phyloP scores from a whole-genome alignment of 768 basidiomycete genomes.

The Tricholoma furcatifolium region DNA sequence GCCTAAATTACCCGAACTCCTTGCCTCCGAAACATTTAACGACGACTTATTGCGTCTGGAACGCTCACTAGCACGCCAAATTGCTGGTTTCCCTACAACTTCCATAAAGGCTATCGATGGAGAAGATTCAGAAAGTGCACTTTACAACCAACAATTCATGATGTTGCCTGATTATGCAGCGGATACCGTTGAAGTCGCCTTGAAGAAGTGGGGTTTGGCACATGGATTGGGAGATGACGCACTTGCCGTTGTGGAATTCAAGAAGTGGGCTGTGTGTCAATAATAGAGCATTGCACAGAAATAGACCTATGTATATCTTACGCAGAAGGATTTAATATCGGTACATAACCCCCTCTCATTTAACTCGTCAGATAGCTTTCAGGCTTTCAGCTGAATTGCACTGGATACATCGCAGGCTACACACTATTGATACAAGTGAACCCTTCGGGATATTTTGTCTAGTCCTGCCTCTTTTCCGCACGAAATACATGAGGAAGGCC shows the following conservation, averaged over 20 bases:
- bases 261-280: constrained; percentile 54
- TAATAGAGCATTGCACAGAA: no score
- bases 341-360: no score
- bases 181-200: constrained; percentile 43
- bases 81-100: constrained; percentile 76
- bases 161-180: constrained; percentile 62
- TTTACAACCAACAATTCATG: constrained; percentile 75
- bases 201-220: constrained; percentile 37
- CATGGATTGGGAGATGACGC: constrained; percentile 28
- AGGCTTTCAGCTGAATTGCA: not conserved
- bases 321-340: no score
- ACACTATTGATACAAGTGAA: not conserved
- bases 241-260: constrained; percentile 52
- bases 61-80: constrained; percentile 79
- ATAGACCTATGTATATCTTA: no score
- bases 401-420: not conserved
- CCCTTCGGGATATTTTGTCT: not conserved
- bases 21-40: constrained; percentile 48
- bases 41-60: constrained; percentile 63
- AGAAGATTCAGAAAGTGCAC: constrained; percentile 43
- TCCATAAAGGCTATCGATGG: constrained; percentile 37
- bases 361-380: not conserved
- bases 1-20: constrained; percentile 38
- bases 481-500: constrained; percentile 51
- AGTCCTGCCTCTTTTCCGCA: constrained; percentile 22